A percentile compares a stretch with the other conserved stretches of the same genome.
These are phyloP conservation scores for Vanrija humicola DNA, from an alignment of 1,284 basidiomycete genomes.

Conservation along the genomic window DNA sequence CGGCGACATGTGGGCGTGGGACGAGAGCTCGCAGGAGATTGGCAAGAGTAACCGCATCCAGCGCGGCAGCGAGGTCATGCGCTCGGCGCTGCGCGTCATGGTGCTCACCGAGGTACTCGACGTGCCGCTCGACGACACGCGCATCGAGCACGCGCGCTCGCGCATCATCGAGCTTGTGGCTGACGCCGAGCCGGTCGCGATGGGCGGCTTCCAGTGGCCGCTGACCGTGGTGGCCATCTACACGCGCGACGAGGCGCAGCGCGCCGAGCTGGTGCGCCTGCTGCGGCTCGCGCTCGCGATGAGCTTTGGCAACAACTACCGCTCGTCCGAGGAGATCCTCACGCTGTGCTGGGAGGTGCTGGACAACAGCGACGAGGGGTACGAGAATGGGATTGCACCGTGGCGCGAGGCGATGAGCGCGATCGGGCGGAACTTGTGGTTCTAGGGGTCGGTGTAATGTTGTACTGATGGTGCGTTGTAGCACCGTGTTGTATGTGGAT, in stretches of 20 bases:
- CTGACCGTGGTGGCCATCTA: conserved; percentile 19
- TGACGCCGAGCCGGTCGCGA: conserved; percentile 11
- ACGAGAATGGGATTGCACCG: conserved; percentile 20
- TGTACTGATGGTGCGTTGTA: no score
- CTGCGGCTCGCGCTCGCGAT: conserved; percentile 7
- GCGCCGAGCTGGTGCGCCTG: conserved; percentile 3
- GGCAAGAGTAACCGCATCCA: conserved; percentile 16
- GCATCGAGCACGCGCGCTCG: conserved; percentile 1
- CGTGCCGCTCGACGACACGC: conserved; percentile 9
- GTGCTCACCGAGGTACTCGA: conserved; percentile 20
- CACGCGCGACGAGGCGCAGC: conserved; percentile 1
- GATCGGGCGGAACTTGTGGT: conserved; percentile 9
- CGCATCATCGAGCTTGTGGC: conserved; percentile 16
- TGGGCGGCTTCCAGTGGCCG: conserved; percentile 18
- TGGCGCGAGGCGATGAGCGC: conserved; percentile 19
- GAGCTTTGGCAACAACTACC: conserved; percentile 13
- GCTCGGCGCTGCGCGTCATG: conserved; percentile 14
- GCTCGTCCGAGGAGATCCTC: conserved; percentile 13
- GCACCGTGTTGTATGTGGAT: no score
- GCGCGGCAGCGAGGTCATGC: conserved; percentile 19
- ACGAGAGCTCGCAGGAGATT: conserved; percentile 5
- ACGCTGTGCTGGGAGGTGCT: conserved; percentile 14
- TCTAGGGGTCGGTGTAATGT: background rate
- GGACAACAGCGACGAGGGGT: conserved; percentile 10
- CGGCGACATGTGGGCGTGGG: conserved; percentile 11